Conservation (phyloP, 129 eudicot genomes). For the Artemisia annua region DNA sequence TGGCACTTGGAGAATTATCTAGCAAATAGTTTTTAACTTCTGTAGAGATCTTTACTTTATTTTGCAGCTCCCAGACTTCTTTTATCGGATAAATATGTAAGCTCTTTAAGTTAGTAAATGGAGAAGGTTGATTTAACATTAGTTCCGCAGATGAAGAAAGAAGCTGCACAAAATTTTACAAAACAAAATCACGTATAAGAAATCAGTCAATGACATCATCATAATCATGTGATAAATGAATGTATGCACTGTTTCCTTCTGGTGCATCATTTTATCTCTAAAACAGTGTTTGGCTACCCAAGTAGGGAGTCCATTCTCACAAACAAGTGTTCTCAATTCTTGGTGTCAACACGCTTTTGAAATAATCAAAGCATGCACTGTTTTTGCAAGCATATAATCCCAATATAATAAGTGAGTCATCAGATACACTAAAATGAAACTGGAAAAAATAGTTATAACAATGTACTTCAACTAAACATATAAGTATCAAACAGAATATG, state of each 20-base stretch:
- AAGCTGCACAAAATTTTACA: background rate
- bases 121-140: constrained; percentile 17
- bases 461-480: too few relatives aligned
- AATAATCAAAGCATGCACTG: too few relatives aligned
- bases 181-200: background rate
- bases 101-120: constrained; percentile 19
- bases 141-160: background rate
- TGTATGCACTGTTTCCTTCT: too few relatives aligned
- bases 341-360: too few relatives aligned
- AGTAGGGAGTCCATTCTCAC: too few relatives aligned
- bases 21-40: constrained; percentile 14
- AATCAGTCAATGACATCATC: background rate
- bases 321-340: too few relatives aligned
- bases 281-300: too few relatives aligned
- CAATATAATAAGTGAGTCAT: too few relatives aligned
- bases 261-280: too few relatives aligned
- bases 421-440: background rate
- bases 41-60: background rate
- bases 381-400: too few relatives aligned
- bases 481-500: too few relatives aligned
- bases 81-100: background rate
- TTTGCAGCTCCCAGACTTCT: background rate
- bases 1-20: constrained; percentile 10
- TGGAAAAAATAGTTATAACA: too few relatives aligned
- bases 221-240: background rate